phyloP scores from a whole-genome alignment of 805 yeast genomes.

The Saccharomycopsis sp. region DNA sequence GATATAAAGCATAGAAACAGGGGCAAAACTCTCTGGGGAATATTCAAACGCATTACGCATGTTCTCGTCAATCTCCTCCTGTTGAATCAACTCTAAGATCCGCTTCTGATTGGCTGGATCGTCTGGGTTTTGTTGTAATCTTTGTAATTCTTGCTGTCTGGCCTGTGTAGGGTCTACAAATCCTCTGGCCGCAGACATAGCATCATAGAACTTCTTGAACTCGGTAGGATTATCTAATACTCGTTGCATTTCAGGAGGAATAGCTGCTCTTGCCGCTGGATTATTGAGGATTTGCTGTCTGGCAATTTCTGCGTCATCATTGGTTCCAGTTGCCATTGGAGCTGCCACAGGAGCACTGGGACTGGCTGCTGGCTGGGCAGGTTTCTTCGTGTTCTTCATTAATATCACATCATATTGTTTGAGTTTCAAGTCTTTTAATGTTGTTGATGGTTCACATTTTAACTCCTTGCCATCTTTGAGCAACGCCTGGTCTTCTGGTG shows the following conservation, averaged over 20 bases:
- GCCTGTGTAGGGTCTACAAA: slow-evolving; percentile 30
- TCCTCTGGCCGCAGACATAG: slow-evolving; percentile 4
- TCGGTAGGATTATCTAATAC: slow-evolving; percentile 2
- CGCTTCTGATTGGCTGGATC: slow-evolving; percentile 60
- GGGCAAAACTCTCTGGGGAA: slow-evolving; percentile 83
- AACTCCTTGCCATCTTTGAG: slow-evolving; percentile 41
- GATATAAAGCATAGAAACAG: slow-evolving; percentile 79
- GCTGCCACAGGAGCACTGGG: not conserved
- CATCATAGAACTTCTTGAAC: slow-evolving; percentile 3
- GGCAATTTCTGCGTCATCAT: slow-evolving; percentile 31
- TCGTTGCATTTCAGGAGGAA: slow-evolving; percentile 22
- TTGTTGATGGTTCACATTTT: slow-evolving; percentile 25
- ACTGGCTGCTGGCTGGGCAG: not conserved
- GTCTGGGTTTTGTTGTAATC: slow-evolving; percentile 59
- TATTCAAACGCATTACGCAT: slow-evolving; percentile 74
- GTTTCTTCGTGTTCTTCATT: not conserved
- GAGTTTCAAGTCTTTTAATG: slow-evolving; percentile 43
- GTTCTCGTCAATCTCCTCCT: slow-evolving; percentile 73
- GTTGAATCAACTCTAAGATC: slow-evolving; percentile 61
- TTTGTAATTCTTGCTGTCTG: slow-evolving; percentile 41
- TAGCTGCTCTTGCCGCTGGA: slow-evolving; percentile 33
- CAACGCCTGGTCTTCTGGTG: slow-evolving; percentile 41
- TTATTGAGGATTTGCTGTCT: slow-evolving; percentile 44
- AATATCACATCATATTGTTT: slow-evolving; percentile 56
- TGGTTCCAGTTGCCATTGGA: not conserved